Evolutionary conservation across 139 green algal species (phyloP).

Genomic region (Nannochloris sp.): DNA sequence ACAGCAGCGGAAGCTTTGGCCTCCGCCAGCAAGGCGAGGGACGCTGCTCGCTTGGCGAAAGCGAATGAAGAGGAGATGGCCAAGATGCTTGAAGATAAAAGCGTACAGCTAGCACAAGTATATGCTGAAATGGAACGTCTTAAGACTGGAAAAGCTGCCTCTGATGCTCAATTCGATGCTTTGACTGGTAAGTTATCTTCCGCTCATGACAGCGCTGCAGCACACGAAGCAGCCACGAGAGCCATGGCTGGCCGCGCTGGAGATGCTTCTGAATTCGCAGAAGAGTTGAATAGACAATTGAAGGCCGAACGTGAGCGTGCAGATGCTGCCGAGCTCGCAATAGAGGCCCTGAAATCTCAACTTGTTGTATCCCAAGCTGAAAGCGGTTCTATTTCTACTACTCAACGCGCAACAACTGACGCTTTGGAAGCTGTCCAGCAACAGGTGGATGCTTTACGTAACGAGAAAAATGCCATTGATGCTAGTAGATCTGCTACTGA

Average conservation of each 20-base stretch:
- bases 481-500: neutral
- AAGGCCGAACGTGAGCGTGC: constrained; percentile 2
- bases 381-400: neutral
- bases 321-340: neutral
- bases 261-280: neutral
- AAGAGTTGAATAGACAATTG: constrained; percentile 1
- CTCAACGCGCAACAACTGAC: neutral
- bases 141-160: neutral
- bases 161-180: constrained; percentile 3
- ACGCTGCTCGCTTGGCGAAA: neutral
- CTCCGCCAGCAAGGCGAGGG: neutral
- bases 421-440: neutral
- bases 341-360: constrained; percentile 11
- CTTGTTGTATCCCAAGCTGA: constrained; percentile 1
- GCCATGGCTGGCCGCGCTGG: neutral
- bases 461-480: neutral
- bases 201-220: neutral
- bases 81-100: constrained; percentile 8
- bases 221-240: neutral
- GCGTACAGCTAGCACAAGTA: neutral
- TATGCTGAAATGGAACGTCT: neutral
- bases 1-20: neutral
- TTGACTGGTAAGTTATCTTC: neutral
- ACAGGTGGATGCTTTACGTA: neutral
- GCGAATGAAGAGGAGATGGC: neutral